A percentile compares a stretch with the other conserved stretches of the same genome.
These are phyloP conservation scores for Trichoderma endophyticum DNA, from an alignment of 2,329 filamentous ascomycete species.

Conservation along the genomic window DNA sequence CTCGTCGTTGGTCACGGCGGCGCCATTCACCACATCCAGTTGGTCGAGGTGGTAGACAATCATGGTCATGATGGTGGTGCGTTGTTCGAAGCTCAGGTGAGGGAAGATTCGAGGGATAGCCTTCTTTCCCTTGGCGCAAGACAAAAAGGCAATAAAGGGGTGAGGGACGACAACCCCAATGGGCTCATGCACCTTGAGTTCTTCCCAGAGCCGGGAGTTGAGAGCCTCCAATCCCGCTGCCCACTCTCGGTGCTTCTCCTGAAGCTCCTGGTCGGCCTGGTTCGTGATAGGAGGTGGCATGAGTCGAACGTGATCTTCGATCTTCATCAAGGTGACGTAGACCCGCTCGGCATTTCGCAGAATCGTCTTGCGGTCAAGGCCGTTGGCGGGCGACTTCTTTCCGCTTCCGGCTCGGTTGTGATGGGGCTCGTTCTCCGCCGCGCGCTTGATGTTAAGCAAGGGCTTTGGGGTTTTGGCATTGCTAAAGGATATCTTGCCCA, in stretches of 20 bases:
- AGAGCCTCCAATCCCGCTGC: conserved; percentile 55
- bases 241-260: conserved; percentile 78
- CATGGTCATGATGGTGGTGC: conserved; percentile 92
- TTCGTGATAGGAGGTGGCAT: conserved; percentile 64
- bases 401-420: conserved; percentile 49
- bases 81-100: conserved; percentile 86
- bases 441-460: conserved; percentile 89
- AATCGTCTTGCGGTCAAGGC: conserved; percentile 76
- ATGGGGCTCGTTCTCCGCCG: conserved; percentile 60
- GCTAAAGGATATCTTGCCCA: conserved; percentile 98
- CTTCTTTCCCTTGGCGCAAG: conserved; percentile 94
- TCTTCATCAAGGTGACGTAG: conserved; percentile 83
- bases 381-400: conserved; percentile 42
- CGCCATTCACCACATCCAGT: conserved; percentile 82
- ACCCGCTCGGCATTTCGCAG: conserved; percentile 85
- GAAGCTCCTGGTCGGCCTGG: conserved; percentile 58
- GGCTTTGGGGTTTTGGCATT: conserved; percentile 97
- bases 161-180: conserved; percentile 75
- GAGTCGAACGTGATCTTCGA: conserved; percentile 87
- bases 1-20: conserved; percentile 70
- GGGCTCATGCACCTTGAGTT: conserved; percentile 89
- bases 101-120: conserved; percentile 92
- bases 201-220: conserved; percentile 77
- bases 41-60: conserved; percentile 91
- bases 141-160: conserved; percentile 94